Conservation (phyloP, 1,139 yeast species). For the Sugiyamaella castrensis region DNA sequence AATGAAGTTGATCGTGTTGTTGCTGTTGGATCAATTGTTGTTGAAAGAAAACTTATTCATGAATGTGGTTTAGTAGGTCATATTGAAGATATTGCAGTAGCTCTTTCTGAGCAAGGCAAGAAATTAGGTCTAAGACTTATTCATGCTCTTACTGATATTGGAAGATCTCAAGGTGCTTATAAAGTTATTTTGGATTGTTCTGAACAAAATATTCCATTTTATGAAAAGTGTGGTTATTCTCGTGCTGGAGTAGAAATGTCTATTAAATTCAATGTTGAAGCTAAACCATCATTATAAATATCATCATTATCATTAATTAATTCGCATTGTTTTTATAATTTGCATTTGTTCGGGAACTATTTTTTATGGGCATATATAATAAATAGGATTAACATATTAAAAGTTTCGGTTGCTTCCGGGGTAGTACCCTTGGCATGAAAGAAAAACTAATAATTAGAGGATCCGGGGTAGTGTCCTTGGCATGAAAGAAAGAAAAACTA, state of each 20-base stretch:
- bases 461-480: too few relatives aligned
- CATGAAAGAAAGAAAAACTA: too few relatives aligned
- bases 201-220: slow-evolving; percentile 73
- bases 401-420: not conserved
- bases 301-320: slow-evolving; percentile 3
- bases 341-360: not conserved
- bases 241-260: slow-evolving; percentile 69
- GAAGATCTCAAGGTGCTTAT: slow-evolving; percentile 65
- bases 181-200: slow-evolving; percentile 90
- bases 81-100: slow-evolving; percentile 91
- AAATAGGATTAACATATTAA: not conserved
- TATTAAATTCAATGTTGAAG: slow-evolving; percentile 29
- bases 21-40: slow-evolving; percentile 44
- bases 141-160: slow-evolving; percentile 57
- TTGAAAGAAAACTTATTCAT: slow-evolving; percentile 59
- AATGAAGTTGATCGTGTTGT: slow-evolving; percentile 37
- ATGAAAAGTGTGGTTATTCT: slow-evolving; percentile 74
- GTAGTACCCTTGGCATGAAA: too few relatives aligned
- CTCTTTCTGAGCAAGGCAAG: slow-evolving; percentile 73
- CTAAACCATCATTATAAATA: slow-evolving; percentile 23
- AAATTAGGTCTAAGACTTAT: slow-evolving; percentile 71
- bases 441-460: too few relatives aligned
- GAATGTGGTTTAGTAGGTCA: slow-evolving; percentile 86
- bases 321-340: slow-evolving; percentile 9
- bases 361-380: slow-evolving; percentile 9